A percentile compares a stretch with the other conserved stretches of the same genome.
phyloP scores from a whole-genome alignment of 352 stramenopile species.

The Phytophthora macrochlamydospora region DNA sequence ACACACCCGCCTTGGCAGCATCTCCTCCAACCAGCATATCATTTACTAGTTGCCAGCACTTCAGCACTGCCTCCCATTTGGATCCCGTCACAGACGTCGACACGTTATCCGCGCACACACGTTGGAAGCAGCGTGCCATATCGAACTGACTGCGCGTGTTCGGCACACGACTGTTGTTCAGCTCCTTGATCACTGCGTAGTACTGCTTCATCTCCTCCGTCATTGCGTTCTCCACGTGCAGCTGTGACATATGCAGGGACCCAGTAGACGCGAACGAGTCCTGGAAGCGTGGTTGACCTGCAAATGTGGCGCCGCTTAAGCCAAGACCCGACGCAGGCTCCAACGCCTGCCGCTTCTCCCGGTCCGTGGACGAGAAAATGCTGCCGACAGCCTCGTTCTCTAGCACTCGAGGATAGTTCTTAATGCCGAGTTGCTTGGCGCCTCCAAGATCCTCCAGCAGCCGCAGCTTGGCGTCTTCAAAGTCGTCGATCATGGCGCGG shows the following conservation, averaged over 20 bases:
- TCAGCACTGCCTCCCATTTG: constrained; percentile 77
- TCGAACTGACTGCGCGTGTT: constrained; percentile 78
- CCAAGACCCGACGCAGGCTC: constrained; percentile 42
- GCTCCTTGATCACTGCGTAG: constrained; percentile 69
- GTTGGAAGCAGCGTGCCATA: constrained; percentile 60
- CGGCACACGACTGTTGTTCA: constrained; percentile 72
- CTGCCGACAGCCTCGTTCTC: constrained; percentile 45
- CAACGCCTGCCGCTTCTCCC: constrained; percentile 37
- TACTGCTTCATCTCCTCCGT: constrained; percentile 88
- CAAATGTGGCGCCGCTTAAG: constrained; percentile 54
- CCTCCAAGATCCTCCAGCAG: constrained; percentile 75
- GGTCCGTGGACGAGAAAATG: constrained; percentile 51
- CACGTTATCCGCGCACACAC: constrained; percentile 56
- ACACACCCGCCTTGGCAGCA: constrained; percentile 37
- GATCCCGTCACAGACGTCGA: constrained; percentile 60
- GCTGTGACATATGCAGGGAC: constrained; percentile 68
- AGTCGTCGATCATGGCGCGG: constrained; percentile 88
- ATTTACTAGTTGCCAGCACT: constrained; percentile 84
- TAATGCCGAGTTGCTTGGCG: constrained; percentile 67
- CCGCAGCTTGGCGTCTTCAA: constrained; percentile 76
- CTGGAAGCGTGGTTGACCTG: constrained; percentile 58
- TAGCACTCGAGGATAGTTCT: constrained; percentile 72
- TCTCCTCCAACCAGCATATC: constrained; percentile 69
- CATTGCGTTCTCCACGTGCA: constrained; percentile 69
- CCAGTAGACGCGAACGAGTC: constrained; percentile 29